Base-by-base conservation (phyloP, 805 yeast species). In the Yamadazyma takamatsuzukensis region DNA sequence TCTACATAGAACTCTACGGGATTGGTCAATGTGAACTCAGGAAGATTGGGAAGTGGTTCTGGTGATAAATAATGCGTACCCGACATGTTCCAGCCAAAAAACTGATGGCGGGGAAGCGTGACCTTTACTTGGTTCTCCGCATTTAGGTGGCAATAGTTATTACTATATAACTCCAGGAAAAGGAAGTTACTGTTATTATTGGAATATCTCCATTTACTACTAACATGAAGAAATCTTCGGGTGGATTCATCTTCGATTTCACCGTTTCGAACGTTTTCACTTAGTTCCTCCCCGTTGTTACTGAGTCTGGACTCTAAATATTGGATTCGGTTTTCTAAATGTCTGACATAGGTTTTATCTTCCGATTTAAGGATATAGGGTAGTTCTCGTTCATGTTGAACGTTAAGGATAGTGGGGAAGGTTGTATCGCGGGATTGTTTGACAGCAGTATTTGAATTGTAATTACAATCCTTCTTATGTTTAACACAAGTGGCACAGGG, bases 11-110 rank as follows among this genome's bases (percentile, higher is more conserved):
- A 33, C 4, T 32, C 32, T 8, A 37, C 4, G 6, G 43, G 40
- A 9, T 45, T 18, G 1, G 37, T 28, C 10, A 54, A 40, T 5
- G 45, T 46, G 11, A 55, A 37, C 3, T 49, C 53, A 1, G 70
- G 66, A 9, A 49, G 34, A 2, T 48, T 53, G 11, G 72, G 72
- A 23, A 66, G 42, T 9, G 36, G 41, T 18, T 60, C 64, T 4
- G 55, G 47, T 17, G 39, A 37, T 13, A 76, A 40, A 45, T 74
- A 78, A 44, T 69, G 71, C 18, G 66, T 66, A 1, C 83, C 83
- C n/a, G 71, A 60, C 73, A 77, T 57, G 48, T 78, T 78, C 83
- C 83, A 78, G 11, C 81, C 83, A 44, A 74, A 78, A 31, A 66
- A 71, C 47, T 78, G 81, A n/a, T 67, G 58, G 28, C 83, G 52